These are phyloP conservation scores for Xylaria sp. DNA, from an alignment of 2,329 filamentous ascomycete genomes.

Conservation along the genomic window DNA sequence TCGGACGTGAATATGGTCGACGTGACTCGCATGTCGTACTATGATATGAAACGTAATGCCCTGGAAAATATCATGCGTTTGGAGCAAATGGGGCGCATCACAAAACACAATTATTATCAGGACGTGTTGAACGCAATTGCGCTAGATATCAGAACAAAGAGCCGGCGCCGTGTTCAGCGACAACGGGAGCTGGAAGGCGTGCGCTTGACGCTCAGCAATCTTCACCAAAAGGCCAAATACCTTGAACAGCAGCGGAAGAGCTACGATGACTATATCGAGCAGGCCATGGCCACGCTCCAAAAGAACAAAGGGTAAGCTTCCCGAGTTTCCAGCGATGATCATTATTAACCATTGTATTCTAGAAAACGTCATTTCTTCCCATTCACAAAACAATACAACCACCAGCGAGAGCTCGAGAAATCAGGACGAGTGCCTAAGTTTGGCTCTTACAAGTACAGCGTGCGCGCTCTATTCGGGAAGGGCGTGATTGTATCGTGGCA, in stretches of 20 bases:
- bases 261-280: slow-evolving; percentile 99
- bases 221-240: slow-evolving; percentile 89
- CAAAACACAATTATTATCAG: slow-evolving; percentile 91
- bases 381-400: slow-evolving; percentile 98
- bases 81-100: slow-evolving; percentile 87
- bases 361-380: slow-evolving; percentile 63
- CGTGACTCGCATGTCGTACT: slow-evolving; percentile 88
- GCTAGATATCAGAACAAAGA: slow-evolving; percentile 96
- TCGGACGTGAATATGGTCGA: slow-evolving; percentile 90
- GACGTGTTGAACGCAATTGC: slow-evolving; percentile 98
- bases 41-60: slow-evolving; percentile 90
- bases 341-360: not conserved
- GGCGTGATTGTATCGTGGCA: slow-evolving; percentile 94
- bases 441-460: slow-evolving; percentile 96
- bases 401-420: slow-evolving; percentile 93
- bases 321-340: not conserved
- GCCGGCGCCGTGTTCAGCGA: slow-evolving; percentile 88
- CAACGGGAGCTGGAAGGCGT: slow-evolving; percentile 91
- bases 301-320: slow-evolving; percentile 85
- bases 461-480: slow-evolving; percentile 87
- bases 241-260: slow-evolving; percentile 95
- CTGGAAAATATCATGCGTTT: slow-evolving; percentile 93
- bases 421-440: slow-evolving; percentile 96
- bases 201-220: slow-evolving; percentile 75
- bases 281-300: slow-evolving; percentile 95